These are phyloP conservation scores for Chiua virens DNA, from an alignment of 768 basidiomycete genomes.

Conservation along the genomic window DNA sequence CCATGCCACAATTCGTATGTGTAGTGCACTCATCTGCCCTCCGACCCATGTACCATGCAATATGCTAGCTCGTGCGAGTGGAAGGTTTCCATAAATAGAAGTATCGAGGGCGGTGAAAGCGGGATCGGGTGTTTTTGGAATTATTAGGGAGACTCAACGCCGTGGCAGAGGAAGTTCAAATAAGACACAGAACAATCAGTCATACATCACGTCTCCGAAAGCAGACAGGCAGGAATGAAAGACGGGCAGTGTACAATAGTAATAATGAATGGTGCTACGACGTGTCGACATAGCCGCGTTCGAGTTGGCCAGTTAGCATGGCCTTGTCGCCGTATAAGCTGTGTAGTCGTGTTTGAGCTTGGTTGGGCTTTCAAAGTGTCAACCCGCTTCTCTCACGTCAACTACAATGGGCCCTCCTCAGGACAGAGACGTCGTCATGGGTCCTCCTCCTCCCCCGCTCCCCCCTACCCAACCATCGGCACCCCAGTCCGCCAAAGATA, in stretches of 20 bases:
- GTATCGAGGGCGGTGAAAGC: conserved; percentile 15
- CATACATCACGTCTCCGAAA: not conserved
- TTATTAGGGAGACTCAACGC: conserved; percentile 24
- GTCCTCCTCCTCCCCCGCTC: conserved; percentile 43
- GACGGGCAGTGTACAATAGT: too few relatives aligned
- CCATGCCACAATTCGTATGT: too few relatives aligned
- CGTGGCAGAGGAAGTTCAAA: not conserved
- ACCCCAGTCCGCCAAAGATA: conserved; percentile 36
- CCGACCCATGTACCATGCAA: too few relatives aligned
- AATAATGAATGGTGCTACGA: not conserved
- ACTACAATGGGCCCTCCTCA: conserved; percentile 39
- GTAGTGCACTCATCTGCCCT: too few relatives aligned
- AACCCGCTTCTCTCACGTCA: conserved; percentile 29
- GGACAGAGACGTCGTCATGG: conserved; percentile 54
- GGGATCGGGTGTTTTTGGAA: conserved; percentile 21
- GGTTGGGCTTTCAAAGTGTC: conserved; percentile 18
- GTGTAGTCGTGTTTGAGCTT: conserved; percentile 37
- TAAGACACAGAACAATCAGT: too few relatives aligned
- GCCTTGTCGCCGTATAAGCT: conserved; percentile 13
- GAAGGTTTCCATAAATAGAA: conserved; percentile 25
- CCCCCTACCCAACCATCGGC: conserved; percentile 26
- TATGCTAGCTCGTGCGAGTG: not conserved
- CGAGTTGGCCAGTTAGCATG: not conserved
- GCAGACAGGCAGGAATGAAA: not conserved
- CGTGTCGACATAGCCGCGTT: conserved; percentile 6